These are phyloP conservation scores for Coprinopsis sp. DNA, from an alignment of 768 basidiomycete species.

Conservation along the genomic window DNA sequence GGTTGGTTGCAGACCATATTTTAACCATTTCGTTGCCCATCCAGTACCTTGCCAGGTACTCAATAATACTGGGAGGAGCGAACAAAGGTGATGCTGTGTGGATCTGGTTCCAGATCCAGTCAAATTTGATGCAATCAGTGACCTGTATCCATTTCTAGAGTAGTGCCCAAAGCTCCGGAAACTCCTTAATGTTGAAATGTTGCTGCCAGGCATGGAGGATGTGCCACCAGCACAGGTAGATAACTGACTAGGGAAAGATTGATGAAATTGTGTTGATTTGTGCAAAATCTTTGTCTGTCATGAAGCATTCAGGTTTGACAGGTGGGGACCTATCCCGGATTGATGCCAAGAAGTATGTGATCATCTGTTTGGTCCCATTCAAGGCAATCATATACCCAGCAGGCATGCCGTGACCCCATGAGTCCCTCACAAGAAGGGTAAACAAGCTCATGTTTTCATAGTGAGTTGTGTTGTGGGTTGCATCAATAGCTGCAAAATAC, in stretches of 20 bases:
- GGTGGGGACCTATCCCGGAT: not conserved
- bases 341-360: conserved; percentile 9
- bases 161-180: conserved; percentile 16
- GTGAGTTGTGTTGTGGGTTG: conserved; percentile 13
- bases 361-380: conserved; percentile 14
- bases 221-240: conserved; percentile 27
- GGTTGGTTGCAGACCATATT: conserved; percentile 22
- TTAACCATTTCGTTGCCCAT: not conserved
- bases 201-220: conserved; percentile 28
- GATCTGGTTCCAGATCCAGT: conserved; percentile 12
- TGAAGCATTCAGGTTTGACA: not conserved
- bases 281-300: conserved; percentile 2
- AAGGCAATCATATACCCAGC: conserved; percentile 18
- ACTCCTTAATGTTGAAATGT: conserved; percentile 13
- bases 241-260: not conserved
- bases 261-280: conserved; percentile 2
- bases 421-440: conserved; percentile 8
- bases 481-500: conserved; percentile 9
- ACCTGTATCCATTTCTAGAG: conserved; percentile 21
- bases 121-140: conserved; percentile 14
- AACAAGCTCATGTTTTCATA: conserved; percentile 11
- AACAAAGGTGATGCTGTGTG: too few relatives aligned
- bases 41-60: conserved; percentile 19
- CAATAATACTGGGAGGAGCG: conserved; percentile 7
- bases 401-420: conserved; percentile 15